Conservation (phyloP, 345 rosid genomes). For the Stellera chamaejasme region DNA sequence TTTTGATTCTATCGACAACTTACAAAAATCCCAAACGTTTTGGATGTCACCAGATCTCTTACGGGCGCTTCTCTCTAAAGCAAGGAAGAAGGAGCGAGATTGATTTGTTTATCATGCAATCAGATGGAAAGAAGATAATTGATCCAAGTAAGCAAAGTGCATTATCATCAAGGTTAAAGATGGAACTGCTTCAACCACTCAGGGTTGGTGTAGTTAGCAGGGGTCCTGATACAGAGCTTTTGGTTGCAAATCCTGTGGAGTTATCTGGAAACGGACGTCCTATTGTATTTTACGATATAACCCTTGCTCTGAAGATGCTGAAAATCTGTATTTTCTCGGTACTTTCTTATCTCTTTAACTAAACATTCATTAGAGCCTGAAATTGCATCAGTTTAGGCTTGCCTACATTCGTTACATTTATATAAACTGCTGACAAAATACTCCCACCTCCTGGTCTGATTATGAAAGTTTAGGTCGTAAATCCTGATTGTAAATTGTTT, state of each 20-base stretch:
- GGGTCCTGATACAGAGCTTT: slow-evolving; percentile 89
- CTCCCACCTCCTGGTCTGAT: too few species aligned
- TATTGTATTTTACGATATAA: slow-evolving; percentile 79
- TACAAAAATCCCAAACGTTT: slow-evolving; percentile 2
- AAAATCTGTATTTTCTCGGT: slow-evolving; percentile 80
- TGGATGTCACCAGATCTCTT: slow-evolving; percentile 51
- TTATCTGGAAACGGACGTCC: slow-evolving; percentile 94
- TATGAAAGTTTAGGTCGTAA: too few species aligned
- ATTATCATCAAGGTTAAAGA: slow-evolving; percentile 48
- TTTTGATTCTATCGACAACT: too few species aligned
- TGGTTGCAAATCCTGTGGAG: slow-evolving; percentile 91
- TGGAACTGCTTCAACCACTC: slow-evolving; percentile 71
- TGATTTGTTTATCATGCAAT: slow-evolving; percentile 78
- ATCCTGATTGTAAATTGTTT: too few species aligned
- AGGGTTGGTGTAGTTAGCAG: slow-evolving; percentile 69
- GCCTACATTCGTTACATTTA: too few species aligned
- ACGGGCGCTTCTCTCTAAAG: slow-evolving; percentile 69
- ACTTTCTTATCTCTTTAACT: slow-evolving; percentile 14
- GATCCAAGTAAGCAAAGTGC: slow-evolving; percentile 74
- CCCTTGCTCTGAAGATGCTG: slow-evolving; percentile 76
- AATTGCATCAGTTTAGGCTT: too few species aligned
- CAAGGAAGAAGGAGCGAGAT: slow-evolving; percentile 61
- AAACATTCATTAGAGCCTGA: slow-evolving; percentile 2
- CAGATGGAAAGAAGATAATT: slow-evolving; percentile 83
- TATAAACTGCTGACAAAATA: too few species aligned